Evolutionary conservation across 345 rosid species (phyloP).

Genomic region (Odontarrhena argentea): DNA sequence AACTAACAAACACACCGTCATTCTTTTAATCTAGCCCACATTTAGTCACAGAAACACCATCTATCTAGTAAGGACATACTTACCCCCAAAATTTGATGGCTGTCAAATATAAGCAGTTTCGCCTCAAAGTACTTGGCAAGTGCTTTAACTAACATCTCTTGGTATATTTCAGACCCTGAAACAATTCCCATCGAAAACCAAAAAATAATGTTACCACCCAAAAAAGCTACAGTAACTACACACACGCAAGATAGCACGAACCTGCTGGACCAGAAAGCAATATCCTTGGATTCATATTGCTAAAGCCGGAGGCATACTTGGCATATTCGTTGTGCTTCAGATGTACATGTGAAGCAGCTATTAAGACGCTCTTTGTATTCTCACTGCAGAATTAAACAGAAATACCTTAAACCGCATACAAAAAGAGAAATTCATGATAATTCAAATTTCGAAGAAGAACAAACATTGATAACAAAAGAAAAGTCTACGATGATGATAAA

Average conservation of each 20-base stretch:
- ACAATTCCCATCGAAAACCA: slow-evolving; percentile 13
- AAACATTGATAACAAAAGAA: not conserved
- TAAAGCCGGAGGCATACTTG: slow-evolving; percentile 69
- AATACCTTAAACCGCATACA: slow-evolving; percentile 24
- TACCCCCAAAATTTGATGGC: slow-evolving; percentile 80
- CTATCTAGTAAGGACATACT: slow-evolving; percentile 36
- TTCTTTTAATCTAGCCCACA: slow-evolving; percentile 15
- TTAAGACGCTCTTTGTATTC: slow-evolving; percentile 71
- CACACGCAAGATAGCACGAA: slow-evolving; percentile 39
- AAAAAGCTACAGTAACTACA: slow-evolving; percentile 21
- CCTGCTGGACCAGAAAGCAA: slow-evolving; percentile 97
- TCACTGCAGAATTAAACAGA: slow-evolving; percentile 52
- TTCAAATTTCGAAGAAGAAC: not conserved
- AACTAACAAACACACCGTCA: slow-evolving; percentile 9
- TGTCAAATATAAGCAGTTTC: slow-evolving; percentile 83
- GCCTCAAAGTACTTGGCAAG: slow-evolving; percentile 81
- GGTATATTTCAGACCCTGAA: slow-evolving; percentile 90
- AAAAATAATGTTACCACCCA: slow-evolving; percentile 26
- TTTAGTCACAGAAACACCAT: slow-evolving; percentile 9
- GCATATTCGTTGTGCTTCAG: slow-evolving; percentile 76
- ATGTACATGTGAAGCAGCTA: slow-evolving; percentile 81
- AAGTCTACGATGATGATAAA: slow-evolving; percentile 15
- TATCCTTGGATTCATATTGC: slow-evolving; percentile 77
- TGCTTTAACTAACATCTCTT: slow-evolving; percentile 88
- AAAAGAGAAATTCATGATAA: not conserved